A percentile compares a stretch with the other conserved stretches of the same genome.
Conservation (phyloP, 345 rosid species). For the Citrus australasica region DNA sequence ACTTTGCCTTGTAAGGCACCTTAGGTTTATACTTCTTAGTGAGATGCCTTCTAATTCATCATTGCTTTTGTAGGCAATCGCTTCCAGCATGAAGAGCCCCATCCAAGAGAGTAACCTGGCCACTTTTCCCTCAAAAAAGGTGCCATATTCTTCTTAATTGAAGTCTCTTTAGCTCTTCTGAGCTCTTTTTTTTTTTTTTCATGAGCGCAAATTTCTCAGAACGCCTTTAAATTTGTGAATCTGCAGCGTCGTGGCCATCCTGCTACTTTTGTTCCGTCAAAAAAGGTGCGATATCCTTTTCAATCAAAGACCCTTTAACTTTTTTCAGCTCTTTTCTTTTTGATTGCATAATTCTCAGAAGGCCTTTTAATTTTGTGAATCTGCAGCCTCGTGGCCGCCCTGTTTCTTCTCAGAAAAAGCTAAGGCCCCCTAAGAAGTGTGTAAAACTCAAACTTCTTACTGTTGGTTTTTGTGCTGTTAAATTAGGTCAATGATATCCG, state of each 20-base stretch:
- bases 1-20: neutral
- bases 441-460: conserved; percentile 9
- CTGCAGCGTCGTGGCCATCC: conserved; percentile 41
- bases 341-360: neutral
- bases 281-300: conserved; percentile 35
- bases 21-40: neutral
- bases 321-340: conserved; percentile 5
- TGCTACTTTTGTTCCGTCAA: conserved; percentile 27
- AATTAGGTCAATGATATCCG: neutral
- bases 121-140: conserved; percentile 40
- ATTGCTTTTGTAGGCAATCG: conserved; percentile 39
- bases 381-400: conserved; percentile 41
- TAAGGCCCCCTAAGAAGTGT: conserved; percentile 44
- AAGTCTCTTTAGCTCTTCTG: neutral
- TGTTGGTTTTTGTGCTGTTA: conserved; percentile 1
- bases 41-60: neutral
- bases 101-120: conserved; percentile 35
- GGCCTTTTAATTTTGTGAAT: conserved; percentile 6
- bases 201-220: neutral
- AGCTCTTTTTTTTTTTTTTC: neutral
- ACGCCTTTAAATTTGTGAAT: conserved; percentile 7
- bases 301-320: neutral
- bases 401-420: conserved; percentile 30
- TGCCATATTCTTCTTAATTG: conserved; percentile 17
- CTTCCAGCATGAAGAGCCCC: conserved; percentile 26